Evolutionary conservation across 129 eudicot genomes (phyloP), one percentile per base, ranked within the genome.

Genomic region (Ambrosia trifida): DNA sequence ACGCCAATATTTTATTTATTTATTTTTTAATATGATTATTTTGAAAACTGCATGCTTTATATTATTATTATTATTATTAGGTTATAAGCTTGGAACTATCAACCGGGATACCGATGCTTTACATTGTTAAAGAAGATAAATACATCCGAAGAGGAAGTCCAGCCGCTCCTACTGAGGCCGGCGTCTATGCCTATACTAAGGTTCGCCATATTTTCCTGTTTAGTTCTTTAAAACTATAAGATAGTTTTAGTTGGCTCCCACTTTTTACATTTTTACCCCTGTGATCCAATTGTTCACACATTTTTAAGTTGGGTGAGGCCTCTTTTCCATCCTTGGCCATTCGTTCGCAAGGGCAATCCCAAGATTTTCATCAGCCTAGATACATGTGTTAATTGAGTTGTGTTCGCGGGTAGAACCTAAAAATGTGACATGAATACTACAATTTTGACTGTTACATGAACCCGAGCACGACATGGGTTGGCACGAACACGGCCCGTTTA

Each of bases 71-170:
- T 28, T 54, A 53, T 62, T 68, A 16, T 62, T 68, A 93, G 98
- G 98, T 93, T 73, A 93, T 93, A 74, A 89, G 96, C 85, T 83
- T 93, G 83, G 98, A 93, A 82, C 83, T 93, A 72, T 82, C 98
- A 38, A 93, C 98, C 16, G 98, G 98, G 28, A 85, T 93, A 81
- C 98, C 98, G 13, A 88, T 93, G 95, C 96, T 93, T 76, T 93
- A 93, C 80, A 89, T 93, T 36, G 82, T 80, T 47, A 93, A 87
- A 83, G 98, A 93, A 57, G 92, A 88, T 11, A 81, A 76, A 56
- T 93, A 87, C 74, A 83, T 89, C 49, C 84, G 98, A 74, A 83
- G 98, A 72, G 98, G 98, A 74, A 87, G 98, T 61, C 98, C 96
- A 14, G 80, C 87, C 0, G 98, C 90, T 40, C 98, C 98, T 59